These are phyloP conservation scores for Orbilia blumenaviensis DNA, from an alignment of 2,329 filamentous ascomycete genomes.

Conservation along the genomic window DNA sequence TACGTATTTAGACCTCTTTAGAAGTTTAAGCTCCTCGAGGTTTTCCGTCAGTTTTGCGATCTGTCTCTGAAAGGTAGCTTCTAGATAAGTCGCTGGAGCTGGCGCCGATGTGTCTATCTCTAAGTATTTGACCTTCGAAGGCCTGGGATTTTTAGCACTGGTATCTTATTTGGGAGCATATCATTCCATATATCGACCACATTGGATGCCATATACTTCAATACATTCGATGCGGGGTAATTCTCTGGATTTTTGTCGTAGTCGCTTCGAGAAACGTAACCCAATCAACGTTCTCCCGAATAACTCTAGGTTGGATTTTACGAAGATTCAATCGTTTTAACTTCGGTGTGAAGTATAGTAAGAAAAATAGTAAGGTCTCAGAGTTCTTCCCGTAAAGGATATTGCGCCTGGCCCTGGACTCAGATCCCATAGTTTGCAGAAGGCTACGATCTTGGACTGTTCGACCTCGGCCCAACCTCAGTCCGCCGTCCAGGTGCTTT, in stretches of 20 bases:
- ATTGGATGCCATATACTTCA: not conserved
- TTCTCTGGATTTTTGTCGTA: no score
- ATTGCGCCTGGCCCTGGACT: not conserved
- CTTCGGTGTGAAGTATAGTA: slow-evolving; percentile 23
- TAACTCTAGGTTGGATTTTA: not conserved
- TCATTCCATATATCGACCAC: not conserved
- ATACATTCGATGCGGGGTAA: slow-evolving; percentile 12
- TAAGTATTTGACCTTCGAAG: not conserved
- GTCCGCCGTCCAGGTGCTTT: not conserved
- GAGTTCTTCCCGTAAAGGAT: slow-evolving; percentile 12
- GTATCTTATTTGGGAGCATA: not conserved
- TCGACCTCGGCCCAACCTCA: slow-evolving; percentile 4
- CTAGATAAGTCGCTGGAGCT: not conserved
- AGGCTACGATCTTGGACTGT: not conserved
- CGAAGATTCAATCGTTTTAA: slow-evolving; percentile 7
- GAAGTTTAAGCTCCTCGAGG: not conserved
- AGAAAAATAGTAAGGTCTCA: slow-evolving; percentile 6
- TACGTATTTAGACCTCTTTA: not conserved
- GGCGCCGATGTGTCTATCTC: not conserved
- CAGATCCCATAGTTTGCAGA: not conserved
- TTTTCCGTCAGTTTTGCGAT: slow-evolving; percentile 2
- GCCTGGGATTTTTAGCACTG: not conserved
- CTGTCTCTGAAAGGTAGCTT: not conserved
- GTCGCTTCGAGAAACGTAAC: no score
- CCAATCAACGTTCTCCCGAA: not conserved